Conservation (phyloP, 2,329 filamentous ascomycete genomes). For the Venturia oleaginea region DNA sequence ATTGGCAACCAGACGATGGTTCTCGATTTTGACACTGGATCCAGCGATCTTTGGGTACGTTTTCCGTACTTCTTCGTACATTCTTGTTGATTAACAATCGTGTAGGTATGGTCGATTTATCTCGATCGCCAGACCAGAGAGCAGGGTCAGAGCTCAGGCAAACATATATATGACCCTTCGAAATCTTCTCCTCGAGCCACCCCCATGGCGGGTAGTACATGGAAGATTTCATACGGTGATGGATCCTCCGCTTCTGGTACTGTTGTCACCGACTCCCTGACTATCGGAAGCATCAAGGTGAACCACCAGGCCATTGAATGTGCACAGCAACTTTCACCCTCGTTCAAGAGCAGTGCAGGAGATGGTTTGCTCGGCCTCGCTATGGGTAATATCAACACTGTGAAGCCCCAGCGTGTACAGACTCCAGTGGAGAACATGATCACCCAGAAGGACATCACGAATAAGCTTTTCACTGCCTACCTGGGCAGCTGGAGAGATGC, state of each 20-base stretch:
- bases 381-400: conserved; percentile 55
- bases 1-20: conserved; percentile 55
- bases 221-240: conserved; percentile 62
- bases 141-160: conserved; percentile 29
- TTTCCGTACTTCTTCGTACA: background rate
- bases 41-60: conserved; percentile 41
- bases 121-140: conserved; percentile 29
- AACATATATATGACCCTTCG: conserved; percentile 50
- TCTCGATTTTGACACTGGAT: conserved; percentile 63
- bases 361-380: conserved; percentile 62
- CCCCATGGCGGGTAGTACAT: conserved; percentile 38
- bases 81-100: background rate
- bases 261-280: conserved; percentile 55
- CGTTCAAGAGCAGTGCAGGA: conserved; percentile 47
- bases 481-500: conserved; percentile 49
- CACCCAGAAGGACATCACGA: conserved; percentile 44
- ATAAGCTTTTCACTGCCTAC: conserved; percentile 55
- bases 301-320: conserved; percentile 57
- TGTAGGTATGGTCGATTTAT: conserved; percentile 42
- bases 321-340: conserved; percentile 48
- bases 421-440: conserved; percentile 66
- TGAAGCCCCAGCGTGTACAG: conserved; percentile 43
- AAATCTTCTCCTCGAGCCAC: conserved; percentile 52
- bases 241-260: conserved; percentile 55
- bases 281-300: conserved; percentile 52